Percentiles rank a stretch among this genome's conserved stretches.
phyloP scores from a whole-genome alignment of 2,329 filamentous ascomycete genomes.

The Phialocephala sp. region DNA sequence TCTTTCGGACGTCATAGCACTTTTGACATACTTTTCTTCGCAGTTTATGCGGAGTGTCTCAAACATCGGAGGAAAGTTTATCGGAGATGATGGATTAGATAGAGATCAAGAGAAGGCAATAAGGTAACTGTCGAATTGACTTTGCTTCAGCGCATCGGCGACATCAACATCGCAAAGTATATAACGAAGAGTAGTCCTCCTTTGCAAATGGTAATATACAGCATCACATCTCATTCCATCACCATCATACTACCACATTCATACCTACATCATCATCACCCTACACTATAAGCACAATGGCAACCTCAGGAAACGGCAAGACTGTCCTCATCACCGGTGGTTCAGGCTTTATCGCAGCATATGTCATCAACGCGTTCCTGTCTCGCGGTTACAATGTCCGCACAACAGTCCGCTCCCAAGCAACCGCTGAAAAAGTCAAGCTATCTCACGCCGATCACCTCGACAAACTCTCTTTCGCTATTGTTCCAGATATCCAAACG shows the following conservation, averaged over 20 bases:
- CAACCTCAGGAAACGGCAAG: slow-evolving; percentile 28
- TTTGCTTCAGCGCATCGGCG: neutral
- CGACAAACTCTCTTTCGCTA: slow-evolving; percentile 44
- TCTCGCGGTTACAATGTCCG: slow-evolving; percentile 46
- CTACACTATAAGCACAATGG: slow-evolving; percentile 2
- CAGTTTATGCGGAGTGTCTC: neutral
- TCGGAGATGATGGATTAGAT: neutral
- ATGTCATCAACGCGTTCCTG: slow-evolving; percentile 54
- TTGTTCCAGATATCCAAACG: slow-evolving; percentile 74
- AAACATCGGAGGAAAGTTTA: neutral
- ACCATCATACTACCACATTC: neutral
- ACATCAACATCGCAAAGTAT: neutral
- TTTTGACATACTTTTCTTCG: neutral
- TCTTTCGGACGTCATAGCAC: neutral
- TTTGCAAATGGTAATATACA: neutral
- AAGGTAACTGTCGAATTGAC: neutral
- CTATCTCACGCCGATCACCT: slow-evolving; percentile 46
- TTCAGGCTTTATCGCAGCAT: slow-evolving; percentile 57
- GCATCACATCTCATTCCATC: neutral
- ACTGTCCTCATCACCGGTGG: slow-evolving; percentile 44
- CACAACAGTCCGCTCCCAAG: slow-evolving; percentile 51
- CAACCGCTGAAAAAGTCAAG: slow-evolving; percentile 51
- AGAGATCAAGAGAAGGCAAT: neutral
- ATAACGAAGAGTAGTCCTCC: neutral
- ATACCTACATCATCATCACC: neutral